These are phyloP conservation scores for Stylonectria norvegica DNA, from an alignment of 2,329 filamentous ascomycete species.

Conservation along the genomic window DNA sequence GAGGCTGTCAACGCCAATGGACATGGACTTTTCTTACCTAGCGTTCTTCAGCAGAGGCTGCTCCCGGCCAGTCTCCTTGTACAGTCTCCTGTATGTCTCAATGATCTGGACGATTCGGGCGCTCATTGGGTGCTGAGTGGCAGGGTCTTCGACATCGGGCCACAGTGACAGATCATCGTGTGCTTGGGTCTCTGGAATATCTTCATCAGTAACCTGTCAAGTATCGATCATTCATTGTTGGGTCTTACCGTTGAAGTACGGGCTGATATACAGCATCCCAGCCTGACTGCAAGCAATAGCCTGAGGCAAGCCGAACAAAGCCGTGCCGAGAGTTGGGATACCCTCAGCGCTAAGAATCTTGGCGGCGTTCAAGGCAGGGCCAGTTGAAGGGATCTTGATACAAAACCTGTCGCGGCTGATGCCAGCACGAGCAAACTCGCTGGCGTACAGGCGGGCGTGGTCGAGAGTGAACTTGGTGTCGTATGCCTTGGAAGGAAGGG, in stretches of 20 bases:
- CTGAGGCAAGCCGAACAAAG: constrained; percentile 45
- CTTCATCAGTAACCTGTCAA: background rate
- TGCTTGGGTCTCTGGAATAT: constrained; percentile 37
- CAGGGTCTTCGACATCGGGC: constrained; percentile 46
- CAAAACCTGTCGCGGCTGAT: constrained; percentile 45
- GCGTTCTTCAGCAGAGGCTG: constrained; percentile 48
- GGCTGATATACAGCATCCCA: constrained; percentile 45
- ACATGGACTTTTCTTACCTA: constrained; percentile 26
- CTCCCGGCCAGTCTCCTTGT: constrained; percentile 44
- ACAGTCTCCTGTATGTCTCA: constrained; percentile 44
- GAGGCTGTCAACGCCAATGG: constrained; percentile 3
- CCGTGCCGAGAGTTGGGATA: constrained; percentile 46
- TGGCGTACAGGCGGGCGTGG: constrained; percentile 45
- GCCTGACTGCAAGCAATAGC: constrained; percentile 49
- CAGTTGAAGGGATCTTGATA: constrained; percentile 51
- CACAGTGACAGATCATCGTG: constrained; percentile 42
- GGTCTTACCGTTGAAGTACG: constrained; percentile 44
- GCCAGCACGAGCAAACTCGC: constrained; percentile 43
- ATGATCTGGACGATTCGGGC: constrained; percentile 47
- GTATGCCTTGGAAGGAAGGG: constrained; percentile 45
- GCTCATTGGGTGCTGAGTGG: constrained; percentile 45
- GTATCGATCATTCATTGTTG: background rate
- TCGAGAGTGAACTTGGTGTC: constrained; percentile 42
- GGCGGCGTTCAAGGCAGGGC: constrained; percentile 44
- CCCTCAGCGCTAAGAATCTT: constrained; percentile 41